Base-by-base conservation (phyloP, 495 filamentous ascomycete species). In the Hypomontagnella submonticulosa region DNA sequence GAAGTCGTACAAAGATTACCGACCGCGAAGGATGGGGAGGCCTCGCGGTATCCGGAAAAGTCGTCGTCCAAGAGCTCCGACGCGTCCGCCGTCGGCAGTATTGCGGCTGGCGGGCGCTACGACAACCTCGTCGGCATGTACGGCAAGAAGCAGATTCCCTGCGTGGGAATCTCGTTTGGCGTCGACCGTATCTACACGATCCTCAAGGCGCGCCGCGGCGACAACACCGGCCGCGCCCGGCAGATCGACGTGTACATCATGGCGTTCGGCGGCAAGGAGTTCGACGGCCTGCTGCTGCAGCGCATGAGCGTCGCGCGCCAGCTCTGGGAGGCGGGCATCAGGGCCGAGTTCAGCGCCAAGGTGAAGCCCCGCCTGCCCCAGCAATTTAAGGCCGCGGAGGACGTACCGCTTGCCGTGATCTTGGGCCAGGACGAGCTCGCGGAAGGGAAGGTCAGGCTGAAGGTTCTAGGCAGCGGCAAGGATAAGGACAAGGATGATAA, bases 71-170 rank as follows among this genome's bases (percentile, higher is more conserved):
- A 72, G 12, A 27, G 9, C 53, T 67, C 40, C 74, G 64, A 63
- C 5, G 58, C 49, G 10, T 81, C 72, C 1, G 63, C 30, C 72
- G 88, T 93, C 3, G 91, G 90, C 44, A 90, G 87, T 66, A 85
- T 93, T 18, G 90, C 90, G 10, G 90, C 90, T 6, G 90, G 90
- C 60, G 90, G 90, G 33, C 86, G 90, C 34, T 93, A 93, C 73
- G 90, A 93, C 70, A 86, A 90, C 62, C 82, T 93, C 4, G 90
- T 93, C 37, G 86, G 86, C 75, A 92, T 92, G 90, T 93, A 92
- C 81, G 63, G 76, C 34, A 92, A 91, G 76, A 79, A 81, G 4
- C 84, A 89, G 69, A 88, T 92, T 48, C 90, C 90, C 18, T 93
- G 91, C 64, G 90, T 93, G 19, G 90, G 90, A 61, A 86, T 93